Evolutionary conservation across 139 green algal species (phyloP).

Genomic region (Diplosphaera chodatii): DNA sequence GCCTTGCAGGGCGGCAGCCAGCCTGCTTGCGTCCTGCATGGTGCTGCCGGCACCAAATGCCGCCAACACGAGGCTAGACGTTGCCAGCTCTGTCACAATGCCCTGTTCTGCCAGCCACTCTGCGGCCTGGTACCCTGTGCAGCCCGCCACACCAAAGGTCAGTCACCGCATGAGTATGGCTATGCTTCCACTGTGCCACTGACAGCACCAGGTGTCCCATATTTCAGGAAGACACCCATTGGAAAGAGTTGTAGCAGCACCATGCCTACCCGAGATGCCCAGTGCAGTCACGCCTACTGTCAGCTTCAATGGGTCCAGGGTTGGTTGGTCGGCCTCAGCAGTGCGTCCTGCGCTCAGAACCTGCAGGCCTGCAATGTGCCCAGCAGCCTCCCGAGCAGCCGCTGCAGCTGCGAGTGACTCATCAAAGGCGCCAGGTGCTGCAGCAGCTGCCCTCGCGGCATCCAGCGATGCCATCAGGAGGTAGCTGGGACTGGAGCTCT

Average conservation of each 20-base stretch:
- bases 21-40: conserved; percentile 21
- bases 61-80: conserved; percentile 59
- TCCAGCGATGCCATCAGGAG: conserved; percentile 88
- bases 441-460: conserved; percentile 47
- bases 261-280: conserved; percentile 14
- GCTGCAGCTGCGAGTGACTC: conserved; percentile 28
- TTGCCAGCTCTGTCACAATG: conserved; percentile 77
- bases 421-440: conserved; percentile 17
- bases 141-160: no score
- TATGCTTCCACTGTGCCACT: no score
- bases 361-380: conserved; percentile 4
- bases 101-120: conserved; percentile 42
- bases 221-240: no score
- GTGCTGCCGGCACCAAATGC: conserved; percentile 55
- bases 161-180: no score
- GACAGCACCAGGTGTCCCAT: no score
- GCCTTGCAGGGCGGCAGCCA: conserved; percentile 35
- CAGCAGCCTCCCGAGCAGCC: conserved; percentile 8
- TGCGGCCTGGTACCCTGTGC: conserved; percentile 47
- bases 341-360: neutral
- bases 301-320: conserved; percentile 69
- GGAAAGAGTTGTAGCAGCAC: neutral
- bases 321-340: neutral
- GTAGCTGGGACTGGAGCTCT: conserved; percentile 81
- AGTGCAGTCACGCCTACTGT: conserved; percentile 50